Evolutionary conservation across 352 stramenopile genomes (phyloP).

Genomic region (Thraustotheca clavata): DNA sequence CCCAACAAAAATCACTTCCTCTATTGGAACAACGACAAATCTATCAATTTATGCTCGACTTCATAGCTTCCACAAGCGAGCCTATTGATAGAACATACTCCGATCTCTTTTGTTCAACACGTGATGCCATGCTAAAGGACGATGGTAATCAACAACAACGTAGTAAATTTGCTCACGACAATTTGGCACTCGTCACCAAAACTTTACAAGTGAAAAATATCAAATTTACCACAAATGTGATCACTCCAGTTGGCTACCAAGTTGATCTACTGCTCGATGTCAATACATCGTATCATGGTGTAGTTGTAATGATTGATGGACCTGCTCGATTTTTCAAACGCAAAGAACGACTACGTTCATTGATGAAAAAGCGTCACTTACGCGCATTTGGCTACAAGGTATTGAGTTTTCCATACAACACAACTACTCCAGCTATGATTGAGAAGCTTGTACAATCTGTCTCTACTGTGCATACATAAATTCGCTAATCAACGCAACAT

Average conservation of each 20-base stretch:
- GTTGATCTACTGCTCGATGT: background rate
- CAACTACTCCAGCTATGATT: background rate
- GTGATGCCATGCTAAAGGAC: background rate
- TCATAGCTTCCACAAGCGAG: background rate
- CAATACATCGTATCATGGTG: background rate
- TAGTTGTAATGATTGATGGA: background rate
- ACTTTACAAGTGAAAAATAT: background rate
- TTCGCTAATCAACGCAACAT: no score
- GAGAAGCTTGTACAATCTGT: background rate
- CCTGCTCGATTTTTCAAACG: background rate
- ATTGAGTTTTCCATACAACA: background rate
- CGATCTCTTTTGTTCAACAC: background rate
- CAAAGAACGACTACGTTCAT: background rate
- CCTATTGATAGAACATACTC: background rate
- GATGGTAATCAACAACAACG: background rate
- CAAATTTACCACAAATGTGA: background rate
- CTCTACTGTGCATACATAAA: no score
- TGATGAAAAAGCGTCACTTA: conserved; percentile 3
- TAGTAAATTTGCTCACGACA: background rate
- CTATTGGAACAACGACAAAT: background rate
- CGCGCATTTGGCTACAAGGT: background rate
- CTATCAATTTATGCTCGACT: background rate
- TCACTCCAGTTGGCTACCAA: background rate
- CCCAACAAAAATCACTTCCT: no score
- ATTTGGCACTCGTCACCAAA: background rate